Conservation (phyloP, 371 early-diverging fungal species). For the Rhizopus sp. region DNA sequence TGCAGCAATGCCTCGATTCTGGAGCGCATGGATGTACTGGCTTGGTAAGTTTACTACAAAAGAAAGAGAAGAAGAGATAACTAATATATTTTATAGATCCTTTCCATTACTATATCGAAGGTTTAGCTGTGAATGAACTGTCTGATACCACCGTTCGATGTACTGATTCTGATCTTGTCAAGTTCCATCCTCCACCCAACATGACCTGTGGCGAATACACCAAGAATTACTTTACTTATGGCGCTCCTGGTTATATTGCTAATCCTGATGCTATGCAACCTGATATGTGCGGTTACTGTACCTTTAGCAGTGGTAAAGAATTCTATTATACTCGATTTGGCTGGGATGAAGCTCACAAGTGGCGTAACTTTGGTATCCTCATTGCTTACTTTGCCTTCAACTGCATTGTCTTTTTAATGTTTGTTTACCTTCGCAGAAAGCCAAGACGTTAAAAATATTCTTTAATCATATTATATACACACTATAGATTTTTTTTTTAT, state of each 20-base stretch:
- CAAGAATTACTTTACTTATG: constrained; percentile 44
- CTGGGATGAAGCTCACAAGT: constrained; percentile 47
- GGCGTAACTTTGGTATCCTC: constrained; percentile 67
- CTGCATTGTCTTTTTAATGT: constrained; percentile 28
- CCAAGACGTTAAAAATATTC: constrained; percentile 12
- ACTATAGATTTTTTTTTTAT: too few relatives aligned
- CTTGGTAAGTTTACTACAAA: constrained; percentile 11
- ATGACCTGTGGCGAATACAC: constrained; percentile 68
- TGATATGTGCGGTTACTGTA: constrained; percentile 65
- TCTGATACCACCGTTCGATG: constrained; percentile 56
- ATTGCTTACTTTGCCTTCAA: constrained; percentile 51
- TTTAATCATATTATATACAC: neutral
- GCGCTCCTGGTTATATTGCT: constrained; percentile 59
- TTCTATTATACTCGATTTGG: constrained; percentile 30
- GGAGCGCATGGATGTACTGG: constrained; percentile 80
- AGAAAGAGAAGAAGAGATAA: constrained; percentile 12
- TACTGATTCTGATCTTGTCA: constrained; percentile 44
- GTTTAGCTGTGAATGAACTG: constrained; percentile 70
- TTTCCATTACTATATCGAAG: constrained; percentile 76
- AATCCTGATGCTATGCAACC: constrained; percentile 44
- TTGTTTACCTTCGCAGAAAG: constrained; percentile 18
- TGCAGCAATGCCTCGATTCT: constrained; percentile 69
- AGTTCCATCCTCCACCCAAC: constrained; percentile 58
- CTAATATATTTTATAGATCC: constrained; percentile 39
- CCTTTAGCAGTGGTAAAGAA: constrained; percentile 51